Evolutionary conservation across 1,284 basidiomycete species (phyloP).

Genomic region (Boletellus deceptivus): DNA sequence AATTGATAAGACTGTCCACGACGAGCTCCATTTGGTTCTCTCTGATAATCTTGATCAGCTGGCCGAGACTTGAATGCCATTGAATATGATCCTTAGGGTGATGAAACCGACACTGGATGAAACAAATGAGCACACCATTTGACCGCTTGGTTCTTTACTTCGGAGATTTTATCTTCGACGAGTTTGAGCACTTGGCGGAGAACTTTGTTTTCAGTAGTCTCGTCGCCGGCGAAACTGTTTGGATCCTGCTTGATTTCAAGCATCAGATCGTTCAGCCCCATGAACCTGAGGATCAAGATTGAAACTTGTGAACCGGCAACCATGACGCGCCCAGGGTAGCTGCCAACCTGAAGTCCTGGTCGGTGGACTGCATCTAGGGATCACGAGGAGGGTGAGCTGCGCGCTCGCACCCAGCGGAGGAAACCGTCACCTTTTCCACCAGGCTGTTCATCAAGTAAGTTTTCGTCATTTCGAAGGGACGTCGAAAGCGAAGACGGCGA

Average conservation of each 20-base stretch:
- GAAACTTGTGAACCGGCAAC: constrained; percentile 14
- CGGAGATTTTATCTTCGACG: constrained; percentile 91
- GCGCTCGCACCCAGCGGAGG: neutral
- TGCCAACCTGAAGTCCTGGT: constrained; percentile 77
- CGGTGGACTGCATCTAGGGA: constrained; percentile 73
- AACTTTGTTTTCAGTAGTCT: constrained; percentile 77
- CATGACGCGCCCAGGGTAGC: constrained; percentile 28
- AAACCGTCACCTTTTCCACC: constrained; percentile 63
- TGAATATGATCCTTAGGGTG: constrained; percentile 6
- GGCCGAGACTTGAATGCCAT: constrained; percentile 60
- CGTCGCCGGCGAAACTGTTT: constrained; percentile 73
- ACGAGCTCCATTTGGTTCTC: constrained; percentile 82
- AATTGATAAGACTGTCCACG: constrained; percentile 84
- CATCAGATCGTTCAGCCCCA: constrained; percentile 92
- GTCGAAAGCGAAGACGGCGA: neutral
- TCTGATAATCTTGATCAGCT: constrained; percentile 83
- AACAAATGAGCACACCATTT: constrained; percentile 65
- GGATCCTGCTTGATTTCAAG: constrained; percentile 79
- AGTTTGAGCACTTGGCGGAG: constrained; percentile 78
- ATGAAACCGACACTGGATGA: neutral
- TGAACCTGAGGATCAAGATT: constrained; percentile 59
- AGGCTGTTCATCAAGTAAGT: constrained; percentile 77
- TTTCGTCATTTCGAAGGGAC: constrained; percentile 64
- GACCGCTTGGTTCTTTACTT: constrained; percentile 97
- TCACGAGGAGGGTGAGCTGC: constrained; percentile 14